Percentiles rank a stretch among this genome's conserved stretches.
These are phyloP conservation scores for Hypoxylon fuscum DNA, from an alignment of 495 filamentous ascomycete species.

Conservation along the genomic window DNA sequence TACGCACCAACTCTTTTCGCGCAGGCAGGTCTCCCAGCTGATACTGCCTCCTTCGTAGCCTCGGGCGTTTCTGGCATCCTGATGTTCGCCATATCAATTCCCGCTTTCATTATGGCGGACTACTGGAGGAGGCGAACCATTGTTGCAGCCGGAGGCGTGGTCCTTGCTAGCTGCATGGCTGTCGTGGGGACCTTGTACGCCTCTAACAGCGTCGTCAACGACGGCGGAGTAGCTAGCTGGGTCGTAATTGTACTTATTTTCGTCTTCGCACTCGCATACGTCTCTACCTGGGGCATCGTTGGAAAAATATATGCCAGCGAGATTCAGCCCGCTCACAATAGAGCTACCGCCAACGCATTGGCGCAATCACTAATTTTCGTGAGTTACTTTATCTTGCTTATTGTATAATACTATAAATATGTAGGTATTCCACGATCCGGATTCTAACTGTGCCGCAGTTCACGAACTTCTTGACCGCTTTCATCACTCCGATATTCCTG, in stretches of 20 bases:
- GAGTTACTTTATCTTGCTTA: no score
- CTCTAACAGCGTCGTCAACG: constrained; percentile 52
- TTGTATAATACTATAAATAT: constrained; percentile 53
- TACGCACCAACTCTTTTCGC: no score
- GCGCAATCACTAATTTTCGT: no score
- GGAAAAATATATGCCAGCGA: constrained; percentile 66
- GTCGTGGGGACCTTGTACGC: constrained; percentile 58
- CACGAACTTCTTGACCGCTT: constrained; percentile 70
- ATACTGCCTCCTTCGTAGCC: no score
- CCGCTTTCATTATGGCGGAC: constrained; percentile 65
- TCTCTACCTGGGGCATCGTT: constrained; percentile 62
- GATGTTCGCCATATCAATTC: constrained; percentile 29
- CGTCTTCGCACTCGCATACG: constrained; percentile 48
- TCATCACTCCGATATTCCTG: constrained; percentile 70
- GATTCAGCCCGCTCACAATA: constrained; percentile 64
- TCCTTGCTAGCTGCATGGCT: constrained; percentile 53
- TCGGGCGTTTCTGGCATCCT: no score
- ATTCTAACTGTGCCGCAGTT: no score
- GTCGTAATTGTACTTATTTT: constrained; percentile 63
- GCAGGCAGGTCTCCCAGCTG: no score
- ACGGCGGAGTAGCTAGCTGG: constrained; percentile 60
- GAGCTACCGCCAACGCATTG: constrained; percentile 56
- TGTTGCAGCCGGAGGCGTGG: constrained; percentile 64
- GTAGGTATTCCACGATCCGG: no score
- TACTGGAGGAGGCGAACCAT: constrained; percentile 70